A percentile compares a stretch with the other conserved stretches of the same genome.
Conservation (phyloP, 2,329 filamentous ascomycete genomes). For the Didymella glomerata region DNA sequence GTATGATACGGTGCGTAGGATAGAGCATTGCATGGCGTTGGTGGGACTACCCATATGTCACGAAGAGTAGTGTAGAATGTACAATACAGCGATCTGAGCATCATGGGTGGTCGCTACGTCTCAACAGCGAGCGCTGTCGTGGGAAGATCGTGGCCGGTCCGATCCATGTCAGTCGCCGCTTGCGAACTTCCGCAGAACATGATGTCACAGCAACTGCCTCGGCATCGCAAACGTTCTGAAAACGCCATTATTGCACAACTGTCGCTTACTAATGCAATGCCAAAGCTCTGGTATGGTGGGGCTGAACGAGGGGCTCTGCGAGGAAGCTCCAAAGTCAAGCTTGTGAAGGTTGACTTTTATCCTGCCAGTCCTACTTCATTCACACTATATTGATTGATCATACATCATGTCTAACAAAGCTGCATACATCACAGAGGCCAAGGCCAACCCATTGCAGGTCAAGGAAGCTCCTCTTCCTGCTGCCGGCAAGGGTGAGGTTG, state of each 20-base stretch:
- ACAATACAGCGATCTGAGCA: background rate
- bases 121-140: too few species aligned
- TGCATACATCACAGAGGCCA: slow-evolving; percentile 43
- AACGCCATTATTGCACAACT: slow-evolving; percentile 6
- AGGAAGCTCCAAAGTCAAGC: background rate
- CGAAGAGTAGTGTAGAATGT: background rate
- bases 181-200: background rate
- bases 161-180: background rate
- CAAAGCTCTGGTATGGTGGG: background rate
- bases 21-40: slow-evolving; percentile 1
- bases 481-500: slow-evolving; percentile 42
- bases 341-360: background rate
- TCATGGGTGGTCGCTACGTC: too few species aligned
- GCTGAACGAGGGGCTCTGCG: background rate
- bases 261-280: slow-evolving; percentile 9
- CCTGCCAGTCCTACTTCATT: background rate
- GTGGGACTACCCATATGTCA: background rate
- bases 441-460: slow-evolving; percentile 42
- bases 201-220: slow-evolving; percentile 9
- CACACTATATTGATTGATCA: background rate
- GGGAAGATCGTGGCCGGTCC: too few species aligned
- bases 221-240: background rate
- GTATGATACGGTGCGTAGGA: background rate
- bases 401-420: slow-evolving; percentile 44
- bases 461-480: slow-evolving; percentile 41